Base-by-base conservation (phyloP, 2,329 filamentous ascomycete species). In the Pestalotiopsis sp. region DNA sequence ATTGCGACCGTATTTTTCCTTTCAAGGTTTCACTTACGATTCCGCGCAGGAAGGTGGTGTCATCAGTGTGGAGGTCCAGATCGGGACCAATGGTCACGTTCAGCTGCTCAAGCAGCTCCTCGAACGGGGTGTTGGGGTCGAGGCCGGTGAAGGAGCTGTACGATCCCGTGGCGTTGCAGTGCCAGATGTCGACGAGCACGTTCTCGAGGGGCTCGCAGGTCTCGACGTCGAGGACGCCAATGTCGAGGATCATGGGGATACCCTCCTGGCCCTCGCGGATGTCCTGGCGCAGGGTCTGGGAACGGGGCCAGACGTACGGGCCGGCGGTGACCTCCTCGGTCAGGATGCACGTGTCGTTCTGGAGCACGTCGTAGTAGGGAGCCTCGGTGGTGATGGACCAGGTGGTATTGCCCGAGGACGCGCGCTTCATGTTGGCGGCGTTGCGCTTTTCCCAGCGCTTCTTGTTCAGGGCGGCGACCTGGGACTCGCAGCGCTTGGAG, bases 151-250 rank as follows among this genome's bases (percentile, higher is more conserved):
- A 78, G 27, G 72, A 74, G 64, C 79, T 82, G 77, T 85, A 85
- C 20, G 78, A 76, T 57, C 83, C 83, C 0, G 81, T 84, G 52
- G 81, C 79, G 70, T 85, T 85, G 75, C 81, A 83, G 52, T 82
- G 78, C 83, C 83, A 85, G 59, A 83, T 81, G 70, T 85, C 83
- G 52, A 84, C 76, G 17, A 81, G 70, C 3, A 82, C 77, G 9
- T 77, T 75, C 1, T 76, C 74, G 14, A 66, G 55, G 1, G 82
- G 79, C 63, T 77, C 74, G 75, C 83, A 85, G 38, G 81, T 84
- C 65, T 80, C 79, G 67, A 84, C 78, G 69, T 85, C 82, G 66
- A 85, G 79, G 71, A 83, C 83, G 58, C 83, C 81, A 12, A 85
- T 70, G 68, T 85, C 83, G 12, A 85, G 72, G 70, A 80, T 78